These are phyloP conservation scores for Wickerhamiella domercqiae DNA, from an alignment of 805 yeast genomes.

Conservation along the genomic window DNA sequence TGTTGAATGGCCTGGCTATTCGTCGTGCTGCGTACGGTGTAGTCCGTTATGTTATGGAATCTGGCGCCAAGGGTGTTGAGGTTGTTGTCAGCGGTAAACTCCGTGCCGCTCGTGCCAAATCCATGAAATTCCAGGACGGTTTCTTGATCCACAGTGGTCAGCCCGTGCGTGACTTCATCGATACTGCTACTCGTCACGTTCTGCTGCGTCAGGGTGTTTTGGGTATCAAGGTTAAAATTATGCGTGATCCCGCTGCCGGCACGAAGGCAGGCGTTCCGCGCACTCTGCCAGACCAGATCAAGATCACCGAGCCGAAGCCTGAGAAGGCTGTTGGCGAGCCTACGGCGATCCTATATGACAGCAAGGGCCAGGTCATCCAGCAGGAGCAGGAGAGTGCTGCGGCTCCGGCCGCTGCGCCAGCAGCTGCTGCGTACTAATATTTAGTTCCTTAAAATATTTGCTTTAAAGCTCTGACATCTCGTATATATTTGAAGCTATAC, in stretches of 20 bases:
- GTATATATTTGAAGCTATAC: too few species aligned
- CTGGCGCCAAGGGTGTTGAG: slow-evolving; percentile 99
- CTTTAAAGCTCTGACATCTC: too few species aligned
- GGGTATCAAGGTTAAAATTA: slow-evolving; percentile 98
- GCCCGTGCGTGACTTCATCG: slow-evolving; percentile 98
- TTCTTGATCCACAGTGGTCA: slow-evolving; percentile 99
- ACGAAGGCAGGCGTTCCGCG: slow-evolving; percentile 26
- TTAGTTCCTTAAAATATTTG: slow-evolving; percentile 1
- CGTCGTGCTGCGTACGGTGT: slow-evolving; percentile 99
- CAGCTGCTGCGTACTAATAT: slow-evolving; percentile 5
- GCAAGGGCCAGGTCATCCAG: not conserved
- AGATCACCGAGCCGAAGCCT: slow-evolving; percentile 87
- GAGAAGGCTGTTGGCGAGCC: slow-evolving; percentile 48
- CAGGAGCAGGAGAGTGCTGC: slow-evolving; percentile 8
- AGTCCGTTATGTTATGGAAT: slow-evolving; percentile 98
- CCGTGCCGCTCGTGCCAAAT: slow-evolving; percentile 99
- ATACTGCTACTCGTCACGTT: slow-evolving; percentile 98
- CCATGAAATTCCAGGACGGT: slow-evolving; percentile 99
- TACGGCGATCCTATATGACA: slow-evolving; percentile 57
- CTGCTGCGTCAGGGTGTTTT: slow-evolving; percentile 99
- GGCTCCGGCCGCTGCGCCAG: slow-evolving; percentile 2
- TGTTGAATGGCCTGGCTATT: slow-evolving; percentile 96
- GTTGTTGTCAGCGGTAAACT: slow-evolving; percentile 99
- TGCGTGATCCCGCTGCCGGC: slow-evolving; percentile 78
- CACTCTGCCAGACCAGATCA: slow-evolving; percentile 81